These are phyloP conservation scores for Rubroshorea leprosula DNA, from an alignment of 345 rosid genomes.

Conservation along the genomic window DNA sequence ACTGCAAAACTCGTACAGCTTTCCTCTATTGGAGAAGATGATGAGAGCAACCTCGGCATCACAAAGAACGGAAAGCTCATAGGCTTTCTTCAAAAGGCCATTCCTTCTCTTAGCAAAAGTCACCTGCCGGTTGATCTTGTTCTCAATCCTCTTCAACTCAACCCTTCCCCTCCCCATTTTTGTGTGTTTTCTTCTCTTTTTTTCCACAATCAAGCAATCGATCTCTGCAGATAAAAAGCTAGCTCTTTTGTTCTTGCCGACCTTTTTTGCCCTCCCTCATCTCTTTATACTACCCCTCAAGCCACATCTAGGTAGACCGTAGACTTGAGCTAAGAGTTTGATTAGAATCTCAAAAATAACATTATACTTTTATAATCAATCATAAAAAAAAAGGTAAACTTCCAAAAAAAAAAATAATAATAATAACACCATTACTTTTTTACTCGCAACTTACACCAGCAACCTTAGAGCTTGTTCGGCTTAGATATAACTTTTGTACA, in stretches of 20 bases:
- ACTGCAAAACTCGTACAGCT: conserved; percentile 98
- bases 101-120: conserved; percentile 99
- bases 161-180: conserved; percentile 97
- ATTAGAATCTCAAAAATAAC: too few relatives aligned
- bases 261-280: too few relatives aligned
- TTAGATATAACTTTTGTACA: too few relatives aligned
- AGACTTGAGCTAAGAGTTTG: too few relatives aligned
- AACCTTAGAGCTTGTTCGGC: too few relatives aligned
- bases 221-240: background rate
- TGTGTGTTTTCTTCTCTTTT: background rate
- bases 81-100: conserved; percentile 98
- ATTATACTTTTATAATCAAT: too few relatives aligned
- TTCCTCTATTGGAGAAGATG: conserved; percentile 99
- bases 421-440: too few relatives aligned
- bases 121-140: conserved; percentile 98
- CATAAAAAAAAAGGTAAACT: too few relatives aligned
- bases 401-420: too few relatives aligned
- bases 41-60: conserved; percentile 99
- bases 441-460: too few relatives aligned
- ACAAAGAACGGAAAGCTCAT: conserved; percentile 95
- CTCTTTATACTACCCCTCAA: too few relatives aligned
- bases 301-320: too few relatives aligned
- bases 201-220: background rate
- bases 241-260: background rate
- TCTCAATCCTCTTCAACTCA: conserved; percentile 97